Conservation (phyloP, 2,329 filamentous ascomycete genomes). For the Paecilomyces dactylethromorphus region DNA sequence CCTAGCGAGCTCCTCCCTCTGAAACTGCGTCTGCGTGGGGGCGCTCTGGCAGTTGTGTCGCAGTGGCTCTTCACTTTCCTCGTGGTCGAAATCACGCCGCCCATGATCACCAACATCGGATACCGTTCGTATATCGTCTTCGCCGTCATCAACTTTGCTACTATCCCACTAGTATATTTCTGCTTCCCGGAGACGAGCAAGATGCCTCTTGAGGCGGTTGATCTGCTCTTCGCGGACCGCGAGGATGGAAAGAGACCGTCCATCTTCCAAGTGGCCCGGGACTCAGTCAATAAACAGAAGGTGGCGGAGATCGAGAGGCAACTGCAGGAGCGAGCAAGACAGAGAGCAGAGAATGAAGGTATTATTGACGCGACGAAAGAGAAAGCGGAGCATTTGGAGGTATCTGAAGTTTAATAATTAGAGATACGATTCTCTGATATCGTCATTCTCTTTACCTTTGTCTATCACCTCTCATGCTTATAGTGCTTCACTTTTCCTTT, state of each 20-base stretch:
- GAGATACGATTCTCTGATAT: background rate
- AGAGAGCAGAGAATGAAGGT: background rate
- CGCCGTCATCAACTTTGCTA: constrained; percentile 51
- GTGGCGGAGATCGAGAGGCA: background rate
- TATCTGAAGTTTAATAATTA: background rate
- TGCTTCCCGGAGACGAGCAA: constrained; percentile 31
- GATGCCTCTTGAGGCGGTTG: constrained; percentile 33
- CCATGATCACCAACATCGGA: constrained; percentile 51
- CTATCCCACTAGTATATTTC: constrained; percentile 21
- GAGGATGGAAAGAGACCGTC: background rate
- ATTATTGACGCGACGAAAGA: background rate
- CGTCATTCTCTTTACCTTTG: background rate
- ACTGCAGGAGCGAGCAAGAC: background rate
- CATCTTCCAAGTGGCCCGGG: background rate
- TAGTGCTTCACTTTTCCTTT: background rate
- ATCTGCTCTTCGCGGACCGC: constrained; percentile 28
- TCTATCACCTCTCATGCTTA: background rate
- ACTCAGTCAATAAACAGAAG: background rate
- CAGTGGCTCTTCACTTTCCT: constrained; percentile 19
- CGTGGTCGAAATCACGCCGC: constrained; percentile 57
- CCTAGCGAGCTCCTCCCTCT: constrained; percentile 15
- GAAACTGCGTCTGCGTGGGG: constrained; percentile 12
- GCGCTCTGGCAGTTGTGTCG: constrained; percentile 16
- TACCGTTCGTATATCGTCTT: constrained; percentile 62
- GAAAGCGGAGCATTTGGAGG: background rate